Evolutionary conservation across 257 asterid genomes (phyloP).

Genomic region (Gentiana macrophylla): DNA sequence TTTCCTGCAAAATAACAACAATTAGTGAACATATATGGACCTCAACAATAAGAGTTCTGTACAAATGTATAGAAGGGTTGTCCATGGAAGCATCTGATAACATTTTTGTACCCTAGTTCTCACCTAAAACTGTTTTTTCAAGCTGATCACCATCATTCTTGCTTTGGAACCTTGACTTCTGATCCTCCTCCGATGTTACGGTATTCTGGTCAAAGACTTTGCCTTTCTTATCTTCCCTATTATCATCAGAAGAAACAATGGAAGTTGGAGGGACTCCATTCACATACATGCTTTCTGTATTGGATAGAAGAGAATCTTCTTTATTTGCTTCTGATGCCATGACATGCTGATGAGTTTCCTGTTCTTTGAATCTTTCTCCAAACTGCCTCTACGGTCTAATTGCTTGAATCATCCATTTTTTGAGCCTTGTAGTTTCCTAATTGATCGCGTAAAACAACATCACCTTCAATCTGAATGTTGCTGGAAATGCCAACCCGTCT

Average conservation of each 20-base stretch:
- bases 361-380: slow-evolving; percentile 2
- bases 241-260: too few species aligned
- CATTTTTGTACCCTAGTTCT: slow-evolving; percentile 8
- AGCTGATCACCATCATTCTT: too few species aligned
- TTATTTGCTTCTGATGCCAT: neutral
- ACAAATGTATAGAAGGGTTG: too few species aligned
- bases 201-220: too few species aligned
- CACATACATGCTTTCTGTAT: neutral
- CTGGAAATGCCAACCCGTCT: too few species aligned
- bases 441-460: too few species aligned
- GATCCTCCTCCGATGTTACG: too few species aligned
- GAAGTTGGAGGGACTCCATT: too few species aligned
- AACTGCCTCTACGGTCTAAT: slow-evolving; percentile 1
- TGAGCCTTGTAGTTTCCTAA: neutral
- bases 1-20: slow-evolving; percentile 15
- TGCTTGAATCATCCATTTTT: neutral
- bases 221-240: too few species aligned
- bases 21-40: slow-evolving; percentile 4
- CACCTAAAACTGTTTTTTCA: neutral
- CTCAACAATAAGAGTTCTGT: neutral
- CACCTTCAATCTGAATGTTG: too few species aligned
- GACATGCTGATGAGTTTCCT: too few species aligned
- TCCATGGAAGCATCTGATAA: neutral
- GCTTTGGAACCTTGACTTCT: too few species aligned
- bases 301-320: slow-evolving; percentile 2